phyloP scores from a whole-genome alignment of 2,329 filamentous ascomycete genomes.

The Berkeleyomyces basicola region DNA sequence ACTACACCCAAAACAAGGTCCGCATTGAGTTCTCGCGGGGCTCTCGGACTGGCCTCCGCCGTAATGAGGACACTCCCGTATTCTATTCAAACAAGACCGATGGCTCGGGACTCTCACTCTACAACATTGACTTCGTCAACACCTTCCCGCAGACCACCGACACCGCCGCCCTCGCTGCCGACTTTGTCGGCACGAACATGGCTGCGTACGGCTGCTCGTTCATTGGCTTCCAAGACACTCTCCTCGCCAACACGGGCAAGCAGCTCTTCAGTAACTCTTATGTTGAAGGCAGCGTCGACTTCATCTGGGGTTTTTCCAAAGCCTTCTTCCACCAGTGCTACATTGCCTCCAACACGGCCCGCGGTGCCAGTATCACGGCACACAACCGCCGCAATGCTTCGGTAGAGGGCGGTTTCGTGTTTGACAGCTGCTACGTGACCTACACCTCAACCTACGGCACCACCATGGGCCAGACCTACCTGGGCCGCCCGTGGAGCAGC shows the following conservation, averaged over 20 bases:
- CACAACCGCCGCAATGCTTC: slow-evolving; percentile 19
- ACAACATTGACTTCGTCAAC: slow-evolving; percentile 42
- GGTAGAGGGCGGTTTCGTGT: slow-evolving; percentile 21
- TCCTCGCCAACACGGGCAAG: slow-evolving; percentile 29
- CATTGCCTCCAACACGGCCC: slow-evolving; percentile 22
- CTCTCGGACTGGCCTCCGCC: not conserved
- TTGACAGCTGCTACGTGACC: slow-evolving; percentile 18
- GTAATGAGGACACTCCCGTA: slow-evolving; percentile 36
- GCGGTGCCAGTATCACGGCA: slow-evolving; percentile 20
- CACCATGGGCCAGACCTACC: slow-evolving; percentile 25
- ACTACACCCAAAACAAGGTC: slow-evolving; percentile 40
- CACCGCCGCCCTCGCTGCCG: slow-evolving; percentile 30
- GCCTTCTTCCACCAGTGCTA: slow-evolving; percentile 24
- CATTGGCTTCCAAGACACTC: slow-evolving; percentile 33
- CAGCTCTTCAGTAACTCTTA: slow-evolving; percentile 30
- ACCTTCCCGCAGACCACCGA: slow-evolving; percentile 29
- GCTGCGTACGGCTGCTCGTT: slow-evolving; percentile 27
- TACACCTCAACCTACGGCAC: slow-evolving; percentile 7
- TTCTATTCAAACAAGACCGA: slow-evolving; percentile 19
- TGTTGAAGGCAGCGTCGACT: slow-evolving; percentile 33
- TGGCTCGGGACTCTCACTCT: slow-evolving; percentile 38
- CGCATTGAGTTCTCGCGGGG: slow-evolving; percentile 28
- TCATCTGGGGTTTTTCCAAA: slow-evolving; percentile 19
- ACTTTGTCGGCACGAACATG: slow-evolving; percentile 10
- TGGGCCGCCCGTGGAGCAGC: slow-evolving; percentile 32